A percentile compares a stretch with the other conserved stretches of the same genome.
Conservation (phyloP, 2,329 filamentous ascomycete genomes). For the Alternaria rosae region DNA sequence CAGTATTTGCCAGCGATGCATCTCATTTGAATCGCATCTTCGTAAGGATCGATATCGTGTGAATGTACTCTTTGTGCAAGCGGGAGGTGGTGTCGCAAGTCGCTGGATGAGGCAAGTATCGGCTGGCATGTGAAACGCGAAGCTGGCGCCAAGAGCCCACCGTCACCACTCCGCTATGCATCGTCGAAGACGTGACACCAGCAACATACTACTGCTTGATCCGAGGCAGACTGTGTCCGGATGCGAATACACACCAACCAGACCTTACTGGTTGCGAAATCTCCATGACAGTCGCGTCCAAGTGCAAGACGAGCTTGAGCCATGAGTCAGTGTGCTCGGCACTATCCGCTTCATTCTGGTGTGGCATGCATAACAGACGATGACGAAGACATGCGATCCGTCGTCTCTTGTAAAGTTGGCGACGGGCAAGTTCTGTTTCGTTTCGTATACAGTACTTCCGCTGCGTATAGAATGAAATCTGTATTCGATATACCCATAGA, state of each 20-base stretch:
- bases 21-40: neutral
- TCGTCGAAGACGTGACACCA: neutral
- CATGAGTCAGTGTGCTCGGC: neutral
- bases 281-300: neutral
- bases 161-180: neutral
- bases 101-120: constrained; percentile 12
- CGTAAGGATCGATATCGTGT: neutral
- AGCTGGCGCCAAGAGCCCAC: constrained; percentile 11
- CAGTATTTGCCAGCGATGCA: neutral
- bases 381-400: neutral
- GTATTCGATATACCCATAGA: neutral
- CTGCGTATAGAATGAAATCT: neutral
- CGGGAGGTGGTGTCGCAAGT: constrained; percentile 3
- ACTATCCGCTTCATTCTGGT: neutral
- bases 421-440: neutral
- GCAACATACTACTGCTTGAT: neutral
- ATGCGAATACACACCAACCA: neutral
- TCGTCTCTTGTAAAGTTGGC: neutral
- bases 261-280: neutral
- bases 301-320: neutral
- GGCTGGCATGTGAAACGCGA: constrained; percentile 11
- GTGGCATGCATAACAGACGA: neutral
- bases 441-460: neutral
- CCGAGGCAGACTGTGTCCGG: neutral
- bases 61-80: neutral